Conservation (phyloP, 2,329 filamentous ascomycete species). For the Aspergillus carbonarius region DNA sequence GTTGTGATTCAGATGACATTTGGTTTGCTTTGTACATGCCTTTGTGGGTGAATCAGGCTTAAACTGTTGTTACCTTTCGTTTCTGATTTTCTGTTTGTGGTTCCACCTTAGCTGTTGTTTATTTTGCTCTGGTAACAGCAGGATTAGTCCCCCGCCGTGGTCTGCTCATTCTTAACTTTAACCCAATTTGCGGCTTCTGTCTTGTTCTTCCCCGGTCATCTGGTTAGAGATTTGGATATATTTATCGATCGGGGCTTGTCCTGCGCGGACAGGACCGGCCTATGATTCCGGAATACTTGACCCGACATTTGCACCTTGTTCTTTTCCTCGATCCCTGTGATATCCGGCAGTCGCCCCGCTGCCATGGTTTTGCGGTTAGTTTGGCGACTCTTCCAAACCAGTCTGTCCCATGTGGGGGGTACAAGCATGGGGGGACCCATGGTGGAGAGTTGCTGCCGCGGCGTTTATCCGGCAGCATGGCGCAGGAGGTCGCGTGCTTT, state of each 20-base stretch:
- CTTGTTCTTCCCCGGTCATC: conserved; percentile 9
- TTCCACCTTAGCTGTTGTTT: conserved; percentile 7
- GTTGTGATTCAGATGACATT: conserved; percentile 34
- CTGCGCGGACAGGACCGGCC: conserved; percentile 1
- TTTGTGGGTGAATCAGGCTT: conserved; percentile 21
- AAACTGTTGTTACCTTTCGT: conserved; percentile 20
- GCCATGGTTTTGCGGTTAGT: conserved; percentile 10
- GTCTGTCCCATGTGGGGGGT: background rate
- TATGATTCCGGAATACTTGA: background rate
- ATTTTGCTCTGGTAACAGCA: conserved; percentile 3
- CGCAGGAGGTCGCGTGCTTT: conserved; percentile 5
- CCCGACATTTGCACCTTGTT: background rate
- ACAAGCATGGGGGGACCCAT: background rate
- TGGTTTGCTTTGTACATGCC: conserved; percentile 31
- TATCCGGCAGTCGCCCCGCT: conserved; percentile 12
- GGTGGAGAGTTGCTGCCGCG: background rate
- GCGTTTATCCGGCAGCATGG: conserved; percentile 5
- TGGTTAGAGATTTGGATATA: conserved; percentile 10
- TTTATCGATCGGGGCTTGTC: conserved; percentile 2
- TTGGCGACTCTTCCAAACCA: background rate
- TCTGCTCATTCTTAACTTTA: background rate
- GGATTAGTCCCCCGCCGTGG: background rate
- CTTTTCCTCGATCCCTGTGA: conserved; percentile 6
- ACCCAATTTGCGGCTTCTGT: conserved; percentile 4
- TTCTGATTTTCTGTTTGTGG: background rate